These are phyloP conservation scores for Calonectria ilicicola DNA, from an alignment of 2,329 filamentous ascomycete species.

Conservation along the genomic window DNA sequence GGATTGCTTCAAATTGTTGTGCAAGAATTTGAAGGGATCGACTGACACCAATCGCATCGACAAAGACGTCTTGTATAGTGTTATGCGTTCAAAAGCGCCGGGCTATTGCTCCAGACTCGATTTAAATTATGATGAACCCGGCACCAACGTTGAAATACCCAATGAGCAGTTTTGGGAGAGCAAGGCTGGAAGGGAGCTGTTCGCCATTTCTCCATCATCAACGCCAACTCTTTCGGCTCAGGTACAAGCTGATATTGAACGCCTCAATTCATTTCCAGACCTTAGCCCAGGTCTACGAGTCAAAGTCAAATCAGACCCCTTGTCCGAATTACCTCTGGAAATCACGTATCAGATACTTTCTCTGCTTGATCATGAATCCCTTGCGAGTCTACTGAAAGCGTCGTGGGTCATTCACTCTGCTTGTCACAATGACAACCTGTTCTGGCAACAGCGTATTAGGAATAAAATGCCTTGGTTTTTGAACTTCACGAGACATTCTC, in stretches of 20 bases:
- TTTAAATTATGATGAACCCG: background rate
- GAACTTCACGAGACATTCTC: background rate
- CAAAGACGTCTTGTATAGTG: conserved; percentile 9
- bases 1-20: background rate
- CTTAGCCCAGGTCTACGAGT: background rate
- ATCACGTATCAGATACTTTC: background rate
- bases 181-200: background rate
- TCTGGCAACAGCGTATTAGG: background rate
- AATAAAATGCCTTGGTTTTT: conserved; percentile 8
- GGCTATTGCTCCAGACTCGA: background rate
- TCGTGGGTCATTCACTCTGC: conserved; percentile 4
- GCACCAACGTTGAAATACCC: background rate
- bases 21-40: background rate
- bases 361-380: background rate
- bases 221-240: background rate
- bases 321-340: background rate
- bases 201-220: background rate
- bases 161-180: background rate
- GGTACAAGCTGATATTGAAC: background rate
- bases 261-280: background rate
- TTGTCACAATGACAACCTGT: background rate
- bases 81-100: background rate
- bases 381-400: background rate
- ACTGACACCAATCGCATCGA: background rate
- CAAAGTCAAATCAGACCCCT: background rate